A percentile compares a stretch with the other conserved stretches of the same genome.
Conservation (phyloP, 2,329 filamentous ascomycete genomes). For the Sporothrix pallida region DNA sequence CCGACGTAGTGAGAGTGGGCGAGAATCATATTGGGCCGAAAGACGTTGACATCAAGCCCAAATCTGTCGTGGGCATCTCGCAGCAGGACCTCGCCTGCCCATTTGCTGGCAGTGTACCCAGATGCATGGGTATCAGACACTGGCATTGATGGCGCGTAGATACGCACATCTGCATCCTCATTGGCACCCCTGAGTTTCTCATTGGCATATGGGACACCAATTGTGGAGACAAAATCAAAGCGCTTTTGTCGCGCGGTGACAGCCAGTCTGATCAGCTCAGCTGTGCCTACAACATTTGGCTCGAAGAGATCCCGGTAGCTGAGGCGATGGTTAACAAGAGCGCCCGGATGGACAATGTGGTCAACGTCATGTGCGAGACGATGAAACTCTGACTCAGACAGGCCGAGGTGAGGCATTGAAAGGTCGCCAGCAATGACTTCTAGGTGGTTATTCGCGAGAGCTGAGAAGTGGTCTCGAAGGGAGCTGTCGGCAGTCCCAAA, state of each 20-base stretch:
- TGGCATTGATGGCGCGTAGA: background rate
- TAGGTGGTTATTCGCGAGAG: background rate
- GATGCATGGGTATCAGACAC: background rate
- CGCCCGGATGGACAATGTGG: constrained; percentile 18
- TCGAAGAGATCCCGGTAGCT: constrained; percentile 23
- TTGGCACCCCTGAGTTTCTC: background rate
- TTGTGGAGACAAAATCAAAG: constrained; percentile 6
- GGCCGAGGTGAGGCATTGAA: background rate
- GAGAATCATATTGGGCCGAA: background rate
- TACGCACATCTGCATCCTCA: background rate
- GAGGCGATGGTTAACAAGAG: constrained; percentile 19
- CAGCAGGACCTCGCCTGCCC: background rate
- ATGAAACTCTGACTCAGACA: background rate
- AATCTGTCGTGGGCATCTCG: background rate
- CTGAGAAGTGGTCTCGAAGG: background rate
- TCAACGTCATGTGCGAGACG: background rate
- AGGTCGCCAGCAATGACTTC: background rate
- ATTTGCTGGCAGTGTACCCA: background rate
- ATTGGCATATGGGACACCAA: background rate
- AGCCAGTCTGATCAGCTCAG: constrained; percentile 1
- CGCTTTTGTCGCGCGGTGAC: background rate
- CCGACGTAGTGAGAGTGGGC: background rate
- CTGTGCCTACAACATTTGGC: constrained; percentile 20
- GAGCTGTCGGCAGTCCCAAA: background rate
- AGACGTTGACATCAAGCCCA: background rate